Base-by-base conservation (phyloP, 2,329 filamentous ascomycete genomes). In the Dendrostoma leiphaemia region DNA sequence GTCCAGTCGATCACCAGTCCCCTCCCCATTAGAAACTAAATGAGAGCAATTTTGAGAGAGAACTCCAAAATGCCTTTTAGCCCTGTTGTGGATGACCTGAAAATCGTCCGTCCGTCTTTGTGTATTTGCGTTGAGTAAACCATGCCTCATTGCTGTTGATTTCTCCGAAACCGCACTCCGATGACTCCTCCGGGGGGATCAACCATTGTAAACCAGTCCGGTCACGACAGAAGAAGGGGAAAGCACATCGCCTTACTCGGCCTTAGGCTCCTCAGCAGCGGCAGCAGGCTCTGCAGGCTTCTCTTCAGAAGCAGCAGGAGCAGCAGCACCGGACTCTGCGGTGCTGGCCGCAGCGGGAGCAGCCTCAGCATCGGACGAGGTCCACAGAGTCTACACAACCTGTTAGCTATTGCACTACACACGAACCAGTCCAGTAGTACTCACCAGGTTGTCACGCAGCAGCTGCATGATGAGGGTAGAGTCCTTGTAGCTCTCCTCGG, bases 401-500 rank as follows among this genome's bases (percentile, higher is more conserved):
- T 31, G 62, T 74, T 64, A 75, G 73, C 48, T 50, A 48, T 8
- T 34, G 8, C 29, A 15, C 31, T 19, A 40, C 48, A 13, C 3
- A 7, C 13, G 10, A n/a, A 3, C 10, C 48, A 3, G 29, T 26
- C 26, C 12, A 3, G 46, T 19, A 50, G 37, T 17, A 54, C 83
- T 64, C 82, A 95, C 91, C 73, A 97, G 74, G 85, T 97, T 97
- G 81, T 97, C 92, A 73, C 92, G 89, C 72, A 97, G 88, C 61
- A 97, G 89, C 82, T 97, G 92, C 92, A 97, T 97, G 79, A 97
- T 97, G 68, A 97, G 86, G 61, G 92, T 97, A 44, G 91, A 96
- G 81, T 97, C 92, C 86, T 96, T 96, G 89, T 97, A 97, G 84
- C 90, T 95, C 84, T 97, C 92, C 85, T 97, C 92, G 74, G 90